Evolutionary conservation across 2,329 filamentous ascomycete genomes (phyloP), one percentile per base, ranked within the genome.

Genomic region (Pezicula rhizophila): DNA sequence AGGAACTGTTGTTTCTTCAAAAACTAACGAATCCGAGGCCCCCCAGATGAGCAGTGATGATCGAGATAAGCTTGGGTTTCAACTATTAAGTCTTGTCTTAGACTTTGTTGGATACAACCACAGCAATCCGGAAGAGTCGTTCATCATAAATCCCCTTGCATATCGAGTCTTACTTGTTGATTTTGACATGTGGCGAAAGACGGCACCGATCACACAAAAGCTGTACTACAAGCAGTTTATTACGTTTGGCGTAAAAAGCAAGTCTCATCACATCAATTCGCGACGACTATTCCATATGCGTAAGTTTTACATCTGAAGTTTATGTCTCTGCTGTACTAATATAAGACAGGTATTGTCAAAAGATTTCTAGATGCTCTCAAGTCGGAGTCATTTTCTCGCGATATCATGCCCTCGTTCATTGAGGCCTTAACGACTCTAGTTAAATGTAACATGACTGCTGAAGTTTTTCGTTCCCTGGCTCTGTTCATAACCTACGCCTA

Each of bases 221-320:
- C 74, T 96, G 20, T 99, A 97, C 68, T 97, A 96, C 68, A 83
- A 84, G 52, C 93, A 99, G 64, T 97, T 97, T 61, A 75, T 85
- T 52, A 85, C 84, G 0, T 96, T 99, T 69, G 86, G 88, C 1
- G 80, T 86, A n/a, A 85, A 85, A 60, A 96, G 92, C 75, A 91
- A 93, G 63, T 86, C 95, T 61, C 88, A 90, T 63, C 84, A 89
- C 51, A 97, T 97, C 69, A 99, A 99, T 65, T 84, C 87, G 46
- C 86, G 89, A 62, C 81, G 93, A 42, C 71, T 99, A 52, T 81
- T 87, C 51, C 80, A 91, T 58, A 99, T 99, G 87, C 82, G 92
- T 91, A 79, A 75, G 87, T 68, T 44, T 14, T 17, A 46, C 14
- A 20, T 28, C 39, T 18, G 20, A 10, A 42, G 25, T n/a, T 64